Evolutionary conservation across 345 rosid species (phyloP).

Genomic region (thale cress (Arabidopsis thaliana)): TAIR10.1 NC_003075.7:7436501-7437000

Average conservation of each 20-base stretch:
- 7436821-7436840: too few species aligned
- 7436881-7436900: too few species aligned
- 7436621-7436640: not conserved
- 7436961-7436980: not conserved
- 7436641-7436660: not conserved
- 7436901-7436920: too few species aligned
- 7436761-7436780: slow-evolving; percentile 6
- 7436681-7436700: slow-evolving; percentile 10
- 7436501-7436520: not conserved
- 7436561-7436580: slow-evolving; percentile 10
- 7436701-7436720: not conserved
- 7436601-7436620: slow-evolving; percentile 3
- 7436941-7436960: not conserved
- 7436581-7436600: not conserved
- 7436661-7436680: slow-evolving; percentile 16
- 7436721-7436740: slow-evolving; percentile 17
- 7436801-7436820: not conserved
- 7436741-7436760: not conserved
- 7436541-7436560: too few species aligned
- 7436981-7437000: not conserved
- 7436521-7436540: too few species aligned
- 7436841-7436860: too few species aligned
- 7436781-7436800: not conserved
- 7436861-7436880: too few species aligned
- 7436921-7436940: not conserved